Base-by-base conservation (phyloP, 2,329 filamentous ascomycete genomes). In the Thermomyces lanuginosus region DNA sequence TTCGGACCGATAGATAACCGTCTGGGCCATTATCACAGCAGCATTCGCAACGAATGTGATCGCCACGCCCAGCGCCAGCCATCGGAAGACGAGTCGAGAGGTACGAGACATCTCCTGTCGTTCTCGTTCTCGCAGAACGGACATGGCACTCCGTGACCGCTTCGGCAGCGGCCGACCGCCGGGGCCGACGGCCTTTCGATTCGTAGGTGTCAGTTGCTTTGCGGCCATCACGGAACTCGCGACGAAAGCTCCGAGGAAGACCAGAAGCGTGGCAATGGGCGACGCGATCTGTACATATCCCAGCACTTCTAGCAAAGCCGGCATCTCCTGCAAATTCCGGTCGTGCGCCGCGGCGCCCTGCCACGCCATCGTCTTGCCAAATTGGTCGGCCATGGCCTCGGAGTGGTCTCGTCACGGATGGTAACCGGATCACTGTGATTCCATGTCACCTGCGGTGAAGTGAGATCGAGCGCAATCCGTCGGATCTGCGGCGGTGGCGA, bases 111-210 rank as follows among this genome's bases (percentile, higher is more conserved):
- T 72, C 39, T 71, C 64, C 36, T 58, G 56, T 27, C 48, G 48
- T 33, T 58, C 52, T 41, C 61, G 59, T 36, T 58, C 58, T n/a
- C n/a, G n/a, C 28, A 33, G 19, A 45, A 53, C 59, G 42, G 51
- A 56, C 50, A 55, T 60, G 38, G 50, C 53, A 46, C 47, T 65
- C 49, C 55, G 46, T 31, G 50, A 61, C 56, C 60, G 70, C 46
- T 72, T 77, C 33, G 82, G 83, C 28, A 93, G 61, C 17, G 82
- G 82, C 50, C 91, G 84, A 39, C 84, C 86, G 30, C 81, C 84
- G 1, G 84, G 83, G n/a, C 84, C 84, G 28, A 65, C 72, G 37
- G 68, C 53, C 12, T 61, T 65, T 33, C 55, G 49, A 21, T 54
- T 46, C 41, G 59, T 49, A 23, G 56, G 49, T 35, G 52, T 51